phyloP scores from a whole-genome alignment of 768 basidiomycete species.

The Gloeophyllum trabeum region DNA sequence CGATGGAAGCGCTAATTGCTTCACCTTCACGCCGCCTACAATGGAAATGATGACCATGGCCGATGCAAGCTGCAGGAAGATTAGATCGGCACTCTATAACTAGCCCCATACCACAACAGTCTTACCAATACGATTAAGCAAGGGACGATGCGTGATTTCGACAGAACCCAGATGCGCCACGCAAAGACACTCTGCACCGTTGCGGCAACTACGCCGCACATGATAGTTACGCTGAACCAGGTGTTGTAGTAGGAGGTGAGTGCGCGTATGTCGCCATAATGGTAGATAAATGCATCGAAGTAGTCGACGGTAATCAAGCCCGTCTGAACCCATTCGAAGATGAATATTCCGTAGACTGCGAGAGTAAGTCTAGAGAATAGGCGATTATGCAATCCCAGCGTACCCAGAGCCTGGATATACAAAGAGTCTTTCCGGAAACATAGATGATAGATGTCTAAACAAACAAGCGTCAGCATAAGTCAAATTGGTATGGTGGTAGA shows the following conservation, averaged over 20 bases:
- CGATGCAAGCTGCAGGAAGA: too few species aligned
- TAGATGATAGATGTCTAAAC: conserved; percentile 4
- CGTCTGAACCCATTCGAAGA: conserved; percentile 5
- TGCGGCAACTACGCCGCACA: conserved; percentile 1
- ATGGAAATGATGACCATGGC: too few species aligned
- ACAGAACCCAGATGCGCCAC: conserved; percentile 5
- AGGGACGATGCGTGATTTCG: conserved; percentile 1
- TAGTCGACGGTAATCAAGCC: background rate
- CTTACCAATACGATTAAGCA: too few species aligned
- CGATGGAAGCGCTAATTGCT: too few species aligned
- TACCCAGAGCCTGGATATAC: background rate
- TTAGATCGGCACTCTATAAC: too few species aligned
- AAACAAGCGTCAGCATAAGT: too few species aligned
- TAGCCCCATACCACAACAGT: too few species aligned
- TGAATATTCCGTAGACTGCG: conserved; percentile 4
- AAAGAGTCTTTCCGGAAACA: conserved; percentile 1
- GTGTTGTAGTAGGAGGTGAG: conserved; percentile 1
- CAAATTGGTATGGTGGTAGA: too few species aligned
- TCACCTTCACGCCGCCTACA: too few species aligned
- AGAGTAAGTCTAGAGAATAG: background rate
- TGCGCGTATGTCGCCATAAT: background rate
- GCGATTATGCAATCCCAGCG: background rate
- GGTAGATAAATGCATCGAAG: conserved; percentile 1
- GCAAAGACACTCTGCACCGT: conserved; percentile 6
- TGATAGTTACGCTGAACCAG: conserved; percentile 3